These are phyloP conservation scores for Closterium sp. DNA, from an alignment of 139 green algal genomes.

Conservation along the genomic window DNA sequence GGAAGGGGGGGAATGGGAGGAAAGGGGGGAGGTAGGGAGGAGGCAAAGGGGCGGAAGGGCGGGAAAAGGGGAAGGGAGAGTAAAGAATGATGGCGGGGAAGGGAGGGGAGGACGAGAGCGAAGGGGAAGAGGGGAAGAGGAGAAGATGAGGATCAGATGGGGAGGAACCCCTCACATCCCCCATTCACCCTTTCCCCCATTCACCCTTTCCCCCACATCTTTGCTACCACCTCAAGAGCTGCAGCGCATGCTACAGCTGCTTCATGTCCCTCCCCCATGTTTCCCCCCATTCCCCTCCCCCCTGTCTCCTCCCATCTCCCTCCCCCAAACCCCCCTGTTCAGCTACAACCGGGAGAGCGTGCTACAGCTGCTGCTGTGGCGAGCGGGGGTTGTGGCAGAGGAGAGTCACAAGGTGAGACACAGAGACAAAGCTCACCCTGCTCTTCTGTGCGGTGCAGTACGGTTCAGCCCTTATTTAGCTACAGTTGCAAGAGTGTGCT, in stretches of 20 bases:
- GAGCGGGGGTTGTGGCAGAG: neutral
- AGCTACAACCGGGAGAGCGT: constrained; percentile 4
- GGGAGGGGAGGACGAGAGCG: neutral
- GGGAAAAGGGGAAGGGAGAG: neutral
- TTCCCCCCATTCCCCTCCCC: neutral
- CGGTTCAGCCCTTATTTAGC: neutral
- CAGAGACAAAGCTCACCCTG: no score
- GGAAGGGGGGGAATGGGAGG: no score
- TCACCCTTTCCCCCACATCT: no score
- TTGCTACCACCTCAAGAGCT: no score
- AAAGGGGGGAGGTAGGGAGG: no score
- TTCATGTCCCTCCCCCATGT: no score
- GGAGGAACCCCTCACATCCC: no score
- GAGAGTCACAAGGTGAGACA: no score
- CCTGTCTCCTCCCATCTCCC: neutral
- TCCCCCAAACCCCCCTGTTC: neutral
- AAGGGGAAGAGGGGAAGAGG: neutral
- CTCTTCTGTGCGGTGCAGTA: no score
- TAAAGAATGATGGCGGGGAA: neutral
- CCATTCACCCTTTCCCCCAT: no score
- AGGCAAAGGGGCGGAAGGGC: no score
- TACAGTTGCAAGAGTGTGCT: constrained; percentile 30
- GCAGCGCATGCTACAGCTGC: no score
- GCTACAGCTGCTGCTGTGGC: constrained; percentile 2
- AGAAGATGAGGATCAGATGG: neutral